Conservation (phyloP, 139 green algal species). For the Chlorella sp. region DNA sequence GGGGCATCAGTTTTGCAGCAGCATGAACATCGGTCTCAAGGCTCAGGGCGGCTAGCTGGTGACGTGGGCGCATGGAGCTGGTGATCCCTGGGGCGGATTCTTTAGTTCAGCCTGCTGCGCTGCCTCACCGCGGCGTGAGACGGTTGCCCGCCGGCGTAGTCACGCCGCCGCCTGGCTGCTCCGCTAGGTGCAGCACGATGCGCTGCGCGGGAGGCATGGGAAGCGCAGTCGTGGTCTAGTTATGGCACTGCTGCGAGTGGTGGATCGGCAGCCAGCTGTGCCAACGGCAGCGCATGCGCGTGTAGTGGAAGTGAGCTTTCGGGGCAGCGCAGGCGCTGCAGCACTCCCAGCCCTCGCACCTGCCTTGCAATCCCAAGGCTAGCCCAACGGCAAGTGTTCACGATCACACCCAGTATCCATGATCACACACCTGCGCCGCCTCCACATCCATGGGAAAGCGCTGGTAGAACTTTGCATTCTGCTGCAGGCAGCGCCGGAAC, state of each 20-base stretch:
- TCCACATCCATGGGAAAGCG: constrained; percentile 66
- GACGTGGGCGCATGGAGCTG: too few species aligned
- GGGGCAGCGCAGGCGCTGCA: not conserved
- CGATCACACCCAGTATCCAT: not conserved
- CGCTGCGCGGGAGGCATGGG: not conserved
- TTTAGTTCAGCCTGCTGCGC: too few species aligned
- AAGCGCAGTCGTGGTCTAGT: too few species aligned
- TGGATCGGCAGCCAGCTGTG: constrained; percentile 52
- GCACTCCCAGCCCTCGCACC: not conserved
- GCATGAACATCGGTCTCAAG: too few species aligned
- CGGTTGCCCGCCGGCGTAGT: constrained; percentile 68
- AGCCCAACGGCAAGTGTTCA: not conserved
- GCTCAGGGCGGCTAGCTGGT: too few species aligned
- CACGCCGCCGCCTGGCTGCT: constrained; percentile 61
- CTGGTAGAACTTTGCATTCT: constrained; percentile 90
- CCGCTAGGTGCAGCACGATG: constrained; percentile 77
- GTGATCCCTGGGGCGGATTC: too few species aligned
- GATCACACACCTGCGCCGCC: not conserved
- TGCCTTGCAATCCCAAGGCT: too few species aligned
- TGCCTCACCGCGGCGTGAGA: constrained; percentile 65
- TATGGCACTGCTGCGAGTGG: too few species aligned
- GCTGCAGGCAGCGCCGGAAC: constrained; percentile 65
- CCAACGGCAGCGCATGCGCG: too few species aligned
- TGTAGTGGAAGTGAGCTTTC: not conserved
- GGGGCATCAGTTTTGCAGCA: too few species aligned